phyloP scores from a whole-genome alignment of 2,329 filamentous ascomycete genomes.

The Botrytis cinerea region DNA sequence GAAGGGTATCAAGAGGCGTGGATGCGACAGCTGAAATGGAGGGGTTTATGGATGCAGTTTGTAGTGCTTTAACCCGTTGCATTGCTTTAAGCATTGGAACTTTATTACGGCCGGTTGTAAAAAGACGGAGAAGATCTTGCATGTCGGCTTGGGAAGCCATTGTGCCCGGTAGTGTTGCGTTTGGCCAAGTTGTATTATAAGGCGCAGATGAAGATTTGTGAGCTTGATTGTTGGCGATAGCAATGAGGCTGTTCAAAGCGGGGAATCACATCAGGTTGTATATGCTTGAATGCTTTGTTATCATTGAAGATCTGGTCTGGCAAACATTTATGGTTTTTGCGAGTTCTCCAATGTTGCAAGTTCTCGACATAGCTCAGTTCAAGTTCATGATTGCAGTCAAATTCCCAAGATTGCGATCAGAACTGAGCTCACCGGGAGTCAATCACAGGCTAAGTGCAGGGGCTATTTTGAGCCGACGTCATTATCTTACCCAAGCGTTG shows the following conservation, averaged over 20 bases:
- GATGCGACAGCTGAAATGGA: constrained; percentile 38
- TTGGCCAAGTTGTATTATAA: neutral
- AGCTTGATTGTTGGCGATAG: neutral
- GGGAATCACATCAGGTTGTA: neutral
- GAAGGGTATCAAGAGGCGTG: constrained; percentile 32
- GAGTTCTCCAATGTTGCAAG: neutral
- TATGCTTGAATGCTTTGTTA: neutral
- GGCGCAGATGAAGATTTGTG: neutral
- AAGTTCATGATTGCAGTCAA: neutral
- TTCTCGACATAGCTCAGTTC: neutral
- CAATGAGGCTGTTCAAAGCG: neutral
- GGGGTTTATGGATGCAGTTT: constrained; percentile 51
- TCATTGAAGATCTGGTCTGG: neutral
- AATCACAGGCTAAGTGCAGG: neutral
- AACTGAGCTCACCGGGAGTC: neutral
- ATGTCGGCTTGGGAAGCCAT: constrained; percentile 47
- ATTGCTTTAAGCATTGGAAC: constrained; percentile 61
- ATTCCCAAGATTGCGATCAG: neutral
- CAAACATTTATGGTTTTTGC: neutral
- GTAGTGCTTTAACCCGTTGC: constrained; percentile 58
- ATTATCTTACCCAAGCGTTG: constrained; percentile 7
- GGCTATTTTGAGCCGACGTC: constrained; percentile 17
- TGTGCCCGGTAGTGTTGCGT: neutral
- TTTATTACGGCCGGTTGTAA: constrained; percentile 56
- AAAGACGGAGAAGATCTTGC: constrained; percentile 60